Evolutionary conservation across 2,329 filamentous ascomycete species (phyloP).

Genomic region (Fusarium sp.): DNA sequence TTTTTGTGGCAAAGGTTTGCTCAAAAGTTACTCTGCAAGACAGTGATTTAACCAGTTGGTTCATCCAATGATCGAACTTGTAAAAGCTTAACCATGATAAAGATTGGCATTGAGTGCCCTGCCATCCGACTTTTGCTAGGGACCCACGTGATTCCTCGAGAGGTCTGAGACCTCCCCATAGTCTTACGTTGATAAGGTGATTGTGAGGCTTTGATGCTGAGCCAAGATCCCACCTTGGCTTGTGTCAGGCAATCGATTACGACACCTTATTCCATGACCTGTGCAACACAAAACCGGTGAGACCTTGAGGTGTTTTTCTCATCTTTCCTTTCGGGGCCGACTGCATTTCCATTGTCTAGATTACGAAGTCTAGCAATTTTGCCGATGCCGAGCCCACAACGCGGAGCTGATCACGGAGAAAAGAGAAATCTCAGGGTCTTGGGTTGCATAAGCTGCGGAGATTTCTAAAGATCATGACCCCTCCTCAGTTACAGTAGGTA

Average conservation of each 20-base stretch:
- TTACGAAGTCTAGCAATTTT: conserved; percentile 13
- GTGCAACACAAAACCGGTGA: conserved; percentile 5
- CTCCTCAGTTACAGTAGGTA: conserved; percentile 4
- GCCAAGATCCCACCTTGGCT: conserved; percentile 16
- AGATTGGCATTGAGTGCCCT: conserved; percentile 6
- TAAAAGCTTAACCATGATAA: no score
- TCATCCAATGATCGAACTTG: no score
- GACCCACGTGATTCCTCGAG: conserved; percentile 40
- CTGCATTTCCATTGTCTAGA: conserved; percentile 33
- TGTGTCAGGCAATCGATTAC: conserved; percentile 13
- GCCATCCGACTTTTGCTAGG: conserved; percentile 28
- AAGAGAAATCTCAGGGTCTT: neutral
- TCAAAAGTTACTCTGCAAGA: no score
- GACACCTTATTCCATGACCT: conserved; percentile 4
- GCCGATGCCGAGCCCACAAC: neutral
- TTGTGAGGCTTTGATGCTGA: conserved; percentile 22
- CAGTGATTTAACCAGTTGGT: no score
- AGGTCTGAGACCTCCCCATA: conserved; percentile 15
- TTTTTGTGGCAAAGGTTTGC: conserved; percentile 4
- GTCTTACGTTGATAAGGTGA: conserved; percentile 20
- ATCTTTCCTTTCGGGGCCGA: conserved; percentile 22
- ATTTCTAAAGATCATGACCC: neutral
- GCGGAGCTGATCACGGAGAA: neutral
- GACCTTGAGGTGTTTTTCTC: conserved; percentile 22
- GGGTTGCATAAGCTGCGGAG: conserved; percentile 1